phyloP scores from a whole-genome alignment of 2,329 filamentous ascomycete genomes.

The Pseudogymnoascus sp. region DNA sequence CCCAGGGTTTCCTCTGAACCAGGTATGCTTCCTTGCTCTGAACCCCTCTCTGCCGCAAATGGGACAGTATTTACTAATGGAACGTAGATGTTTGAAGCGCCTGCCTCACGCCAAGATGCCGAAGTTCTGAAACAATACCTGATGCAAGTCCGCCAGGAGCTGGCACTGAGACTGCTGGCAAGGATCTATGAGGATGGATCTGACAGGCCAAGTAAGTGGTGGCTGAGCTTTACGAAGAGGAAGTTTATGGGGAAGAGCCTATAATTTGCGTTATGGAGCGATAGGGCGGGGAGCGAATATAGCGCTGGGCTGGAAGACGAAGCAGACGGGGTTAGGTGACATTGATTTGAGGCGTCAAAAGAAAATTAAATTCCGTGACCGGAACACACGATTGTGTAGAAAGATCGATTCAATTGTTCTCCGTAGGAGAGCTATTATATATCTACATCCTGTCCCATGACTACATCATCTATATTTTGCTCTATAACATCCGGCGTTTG shows the following conservation, averaged over 20 bases:
- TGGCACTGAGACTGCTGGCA: conserved; percentile 73
- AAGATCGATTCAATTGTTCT: conserved; percentile 1
- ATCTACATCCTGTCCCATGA: conserved; percentile 6
- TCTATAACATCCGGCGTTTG: conserved; percentile 1
- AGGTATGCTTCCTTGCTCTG: conserved; percentile 41
- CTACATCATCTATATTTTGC: not conserved
- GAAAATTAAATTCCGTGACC: conserved; percentile 6
- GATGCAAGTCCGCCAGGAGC: conserved; percentile 85
- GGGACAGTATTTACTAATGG: not conserved
- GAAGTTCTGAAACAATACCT: conserved; percentile 86
- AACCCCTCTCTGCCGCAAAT: not conserved
- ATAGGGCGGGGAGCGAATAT: not conserved
- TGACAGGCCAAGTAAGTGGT: conserved; percentile 78
- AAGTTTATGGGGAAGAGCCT: conserved; percentile 98
- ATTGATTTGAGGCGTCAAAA: conserved; percentile 4
- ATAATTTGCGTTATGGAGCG: conserved; percentile 34
- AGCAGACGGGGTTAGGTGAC: not conserved
- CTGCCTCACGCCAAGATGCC: conserved; percentile 77
- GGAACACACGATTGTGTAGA: not conserved
- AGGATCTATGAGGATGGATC: conserved; percentile 77
- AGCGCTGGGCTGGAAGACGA: not conserved
- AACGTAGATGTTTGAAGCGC: conserved; percentile 76
- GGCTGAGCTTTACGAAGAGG: conserved; percentile 97
- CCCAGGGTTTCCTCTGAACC: conserved; percentile 86
- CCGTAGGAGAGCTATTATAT: conserved; percentile 7